Conservation (phyloP, 768 basidiomycete species). For the Pulveroboletus sp. region DNA sequence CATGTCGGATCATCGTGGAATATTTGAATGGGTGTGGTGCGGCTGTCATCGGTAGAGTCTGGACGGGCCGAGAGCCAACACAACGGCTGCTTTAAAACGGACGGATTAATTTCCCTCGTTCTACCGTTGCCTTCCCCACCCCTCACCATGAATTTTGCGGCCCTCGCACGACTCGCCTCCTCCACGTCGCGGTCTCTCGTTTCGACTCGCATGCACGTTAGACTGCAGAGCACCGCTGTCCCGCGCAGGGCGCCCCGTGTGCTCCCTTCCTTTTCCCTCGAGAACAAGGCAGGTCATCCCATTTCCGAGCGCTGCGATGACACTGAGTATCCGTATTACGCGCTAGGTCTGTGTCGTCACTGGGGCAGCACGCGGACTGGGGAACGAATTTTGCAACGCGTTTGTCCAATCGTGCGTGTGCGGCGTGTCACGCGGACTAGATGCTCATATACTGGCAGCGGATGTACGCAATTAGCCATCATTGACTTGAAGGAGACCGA, state of each 20-base stretch:
- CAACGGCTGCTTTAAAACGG: conserved; percentile 19
- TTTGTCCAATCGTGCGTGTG: conserved; percentile 45
- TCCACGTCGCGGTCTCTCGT: conserved; percentile 10
- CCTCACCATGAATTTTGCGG: conserved; percentile 27
- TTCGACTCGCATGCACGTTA: conserved; percentile 12
- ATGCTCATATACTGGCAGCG: conserved; percentile 42
- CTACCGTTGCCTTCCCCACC: conserved; percentile 14
- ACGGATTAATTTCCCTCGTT: conserved; percentile 13
- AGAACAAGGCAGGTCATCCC: conserved; percentile 55
- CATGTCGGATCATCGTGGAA: conserved; percentile 19
- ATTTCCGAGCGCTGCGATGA: not conserved
- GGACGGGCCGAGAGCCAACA: conserved; percentile 8
- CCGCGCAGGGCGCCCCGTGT: conserved; percentile 40
- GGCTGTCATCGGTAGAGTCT: no score
- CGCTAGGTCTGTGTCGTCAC: conserved; percentile 86
- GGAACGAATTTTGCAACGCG: conserved; percentile 86
- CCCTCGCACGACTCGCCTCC: conserved; percentile 26
- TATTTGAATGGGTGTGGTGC: no score
- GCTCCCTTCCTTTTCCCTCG: conserved; percentile 76
- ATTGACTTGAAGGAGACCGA: conserved; percentile 78
- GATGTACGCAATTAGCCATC: conserved; percentile 76
- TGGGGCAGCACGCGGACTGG: conserved; percentile 89
- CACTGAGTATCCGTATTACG: not conserved
- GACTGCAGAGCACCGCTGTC: conserved; percentile 28
- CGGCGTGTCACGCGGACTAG: not conserved